Evolutionary conservation across 1,284 basidiomycete species (phyloP).

Genomic region (Malassezia equina): DNA sequence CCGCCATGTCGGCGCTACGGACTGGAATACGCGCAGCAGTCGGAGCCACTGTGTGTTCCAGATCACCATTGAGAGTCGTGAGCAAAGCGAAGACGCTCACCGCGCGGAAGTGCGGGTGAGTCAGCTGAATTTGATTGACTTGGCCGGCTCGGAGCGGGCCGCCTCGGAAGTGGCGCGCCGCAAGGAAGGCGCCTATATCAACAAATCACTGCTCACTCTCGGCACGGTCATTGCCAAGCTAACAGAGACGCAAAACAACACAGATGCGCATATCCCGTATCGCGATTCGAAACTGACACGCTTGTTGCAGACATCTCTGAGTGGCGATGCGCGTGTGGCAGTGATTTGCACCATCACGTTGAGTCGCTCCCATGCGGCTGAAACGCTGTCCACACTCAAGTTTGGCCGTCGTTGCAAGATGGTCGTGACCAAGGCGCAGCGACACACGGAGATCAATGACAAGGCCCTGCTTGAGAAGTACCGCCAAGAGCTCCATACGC

Average conservation of each 20-base stretch:
- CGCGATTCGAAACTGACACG: slow-evolving; percentile 55
- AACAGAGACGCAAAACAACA: slow-evolving; percentile 46
- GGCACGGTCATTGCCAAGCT: slow-evolving; percentile 56
- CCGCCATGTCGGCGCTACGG: slow-evolving; percentile 80
- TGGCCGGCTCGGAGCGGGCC: slow-evolving; percentile 55
- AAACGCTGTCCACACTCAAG: slow-evolving; percentile 55
- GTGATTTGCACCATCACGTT: slow-evolving; percentile 54
- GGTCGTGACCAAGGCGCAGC: slow-evolving; percentile 54
- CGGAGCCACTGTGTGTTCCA: slow-evolving; percentile 72
- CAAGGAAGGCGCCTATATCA: slow-evolving; percentile 51
- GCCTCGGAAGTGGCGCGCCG: slow-evolving; percentile 53
- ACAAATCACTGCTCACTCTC: slow-evolving; percentile 50
- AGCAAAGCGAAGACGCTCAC: neutral
- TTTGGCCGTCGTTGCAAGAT: slow-evolving; percentile 55
- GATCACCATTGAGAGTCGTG: slow-evolving; percentile 49
- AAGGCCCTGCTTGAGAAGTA: slow-evolving; percentile 43
- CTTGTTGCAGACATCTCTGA: slow-evolving; percentile 54
- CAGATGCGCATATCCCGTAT: slow-evolving; percentile 52
- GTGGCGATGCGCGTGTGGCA: slow-evolving; percentile 54
- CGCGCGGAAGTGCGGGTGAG: slow-evolving; percentile 34
- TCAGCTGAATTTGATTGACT: slow-evolving; percentile 53
- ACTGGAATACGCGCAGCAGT: slow-evolving; percentile 92
- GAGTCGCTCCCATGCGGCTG: slow-evolving; percentile 52
- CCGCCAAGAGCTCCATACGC: slow-evolving; percentile 33
- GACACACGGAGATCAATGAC: slow-evolving; percentile 51